These are phyloP conservation scores for Backusella tarrabulga DNA, from an alignment of 192 early-diverging fungal species.

Conservation along the genomic window DNA sequence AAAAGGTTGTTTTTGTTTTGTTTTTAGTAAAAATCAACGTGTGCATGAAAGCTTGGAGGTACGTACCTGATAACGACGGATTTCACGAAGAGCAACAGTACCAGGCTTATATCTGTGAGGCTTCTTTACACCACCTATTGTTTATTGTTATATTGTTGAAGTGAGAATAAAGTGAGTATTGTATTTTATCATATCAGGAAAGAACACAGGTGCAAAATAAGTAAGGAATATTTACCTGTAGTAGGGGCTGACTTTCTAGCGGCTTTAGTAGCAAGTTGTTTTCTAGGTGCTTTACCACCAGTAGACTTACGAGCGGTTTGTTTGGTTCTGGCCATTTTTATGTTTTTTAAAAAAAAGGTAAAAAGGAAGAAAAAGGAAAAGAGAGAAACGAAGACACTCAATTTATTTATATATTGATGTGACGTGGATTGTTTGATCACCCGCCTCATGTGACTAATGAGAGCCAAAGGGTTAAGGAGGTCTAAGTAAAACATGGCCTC, in stretches of 20 bases:
- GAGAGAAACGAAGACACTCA: neutral
- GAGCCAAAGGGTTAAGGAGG: neutral
- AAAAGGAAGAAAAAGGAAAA: neutral
- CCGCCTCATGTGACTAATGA: slow-evolving; percentile 5
- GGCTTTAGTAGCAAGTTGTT: slow-evolving; percentile 94
- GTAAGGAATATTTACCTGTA: slow-evolving; percentile 47
- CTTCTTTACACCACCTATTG: slow-evolving; percentile 85
- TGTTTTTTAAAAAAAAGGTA: neutral
- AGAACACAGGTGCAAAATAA: neutral
- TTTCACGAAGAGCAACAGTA: slow-evolving; percentile 91
- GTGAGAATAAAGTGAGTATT: slow-evolving; percentile 8
- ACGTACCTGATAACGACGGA: slow-evolving; percentile 79
- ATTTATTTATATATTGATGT: neutral
- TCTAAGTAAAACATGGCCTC: neutral
- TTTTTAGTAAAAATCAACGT: neutral
- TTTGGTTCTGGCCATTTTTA: slow-evolving; percentile 63
- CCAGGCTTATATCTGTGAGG: slow-evolving; percentile 85
- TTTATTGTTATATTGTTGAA: neutral
- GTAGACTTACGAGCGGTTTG: slow-evolving; percentile 99
- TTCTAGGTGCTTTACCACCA: slow-evolving; percentile 96
- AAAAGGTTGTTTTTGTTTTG: neutral
- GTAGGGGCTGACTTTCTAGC: slow-evolving; percentile 93
- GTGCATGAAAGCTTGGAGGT: neutral
- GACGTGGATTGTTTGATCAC: slow-evolving; percentile 3
- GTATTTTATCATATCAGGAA: neutral